Evolutionary conservation across 352 stramenopile species (phyloP).

Genomic region (Phytophthora hibernalis): DNA sequence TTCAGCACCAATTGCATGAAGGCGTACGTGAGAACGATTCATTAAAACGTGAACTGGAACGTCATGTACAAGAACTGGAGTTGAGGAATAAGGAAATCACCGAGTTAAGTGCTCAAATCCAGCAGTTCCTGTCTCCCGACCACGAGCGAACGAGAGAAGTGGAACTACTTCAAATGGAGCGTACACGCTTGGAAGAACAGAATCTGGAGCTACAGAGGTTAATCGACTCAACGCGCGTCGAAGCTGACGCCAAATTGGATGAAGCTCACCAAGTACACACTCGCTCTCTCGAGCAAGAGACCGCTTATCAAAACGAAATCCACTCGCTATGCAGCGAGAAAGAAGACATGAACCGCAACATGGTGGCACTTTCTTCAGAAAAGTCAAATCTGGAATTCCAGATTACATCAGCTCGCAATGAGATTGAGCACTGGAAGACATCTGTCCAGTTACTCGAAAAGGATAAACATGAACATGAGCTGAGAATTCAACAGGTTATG

Average conservation of each 20-base stretch:
- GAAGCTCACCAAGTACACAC: slow-evolving; percentile 55
- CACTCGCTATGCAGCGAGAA: slow-evolving; percentile 67
- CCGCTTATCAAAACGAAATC: slow-evolving; percentile 54
- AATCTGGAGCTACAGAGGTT: slow-evolving; percentile 57
- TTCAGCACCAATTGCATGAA: slow-evolving; percentile 47
- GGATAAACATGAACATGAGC: slow-evolving; percentile 58
- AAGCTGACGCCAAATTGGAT: slow-evolving; percentile 54
- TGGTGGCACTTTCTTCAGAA: slow-evolving; percentile 53
- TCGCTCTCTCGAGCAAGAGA: slow-evolving; percentile 55
- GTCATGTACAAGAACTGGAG: slow-evolving; percentile 60
- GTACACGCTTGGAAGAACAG: slow-evolving; percentile 67
- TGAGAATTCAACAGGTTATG: slow-evolving; percentile 60
- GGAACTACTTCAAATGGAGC: slow-evolving; percentile 60
- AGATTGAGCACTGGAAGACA: slow-evolving; percentile 45
- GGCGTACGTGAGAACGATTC: slow-evolving; percentile 50
- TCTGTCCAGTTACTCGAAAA: slow-evolving; percentile 52
- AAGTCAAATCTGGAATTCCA: slow-evolving; percentile 63
- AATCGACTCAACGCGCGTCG: slow-evolving; percentile 47
- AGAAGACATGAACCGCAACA: slow-evolving; percentile 61
- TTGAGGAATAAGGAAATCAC: slow-evolving; percentile 56
- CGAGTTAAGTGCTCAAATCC: slow-evolving; percentile 59
- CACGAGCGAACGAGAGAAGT: slow-evolving; percentile 63
- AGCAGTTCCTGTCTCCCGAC: slow-evolving; percentile 59
- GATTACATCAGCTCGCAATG: slow-evolving; percentile 47
- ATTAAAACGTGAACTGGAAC: slow-evolving; percentile 62